Percentiles rank a stretch among this genome's conserved stretches.
These are phyloP conservation scores for Russula vinacea DNA, from an alignment of 768 basidiomycete species.

Conservation along the genomic window DNA sequence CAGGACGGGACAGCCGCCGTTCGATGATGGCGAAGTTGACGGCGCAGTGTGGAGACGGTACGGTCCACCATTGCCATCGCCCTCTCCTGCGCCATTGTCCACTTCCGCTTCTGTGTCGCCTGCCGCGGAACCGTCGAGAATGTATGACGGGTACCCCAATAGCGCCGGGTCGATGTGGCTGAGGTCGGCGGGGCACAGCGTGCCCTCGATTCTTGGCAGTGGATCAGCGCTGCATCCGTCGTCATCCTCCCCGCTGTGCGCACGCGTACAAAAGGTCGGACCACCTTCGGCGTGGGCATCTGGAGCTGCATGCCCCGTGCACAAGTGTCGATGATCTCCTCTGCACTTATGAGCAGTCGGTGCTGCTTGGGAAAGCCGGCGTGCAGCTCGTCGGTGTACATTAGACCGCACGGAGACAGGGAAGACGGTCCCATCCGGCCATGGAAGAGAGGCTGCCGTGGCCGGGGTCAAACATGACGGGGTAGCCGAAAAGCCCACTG, in stretches of 20 bases:
- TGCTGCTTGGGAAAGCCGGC: neutral
- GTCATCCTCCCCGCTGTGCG: neutral
- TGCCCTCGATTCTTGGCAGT: neutral
- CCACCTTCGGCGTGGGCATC: conserved; percentile 6
- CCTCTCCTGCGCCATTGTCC: neutral
- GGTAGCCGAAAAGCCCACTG: conserved; percentile 25
- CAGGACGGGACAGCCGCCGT: neutral
- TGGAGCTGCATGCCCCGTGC: conserved; percentile 5
- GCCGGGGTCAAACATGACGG: conserved; percentile 17
- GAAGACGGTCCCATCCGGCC: conserved; percentile 13
- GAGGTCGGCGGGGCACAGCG: neutral
- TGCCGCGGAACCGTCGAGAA: neutral
- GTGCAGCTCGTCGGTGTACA: neutral
- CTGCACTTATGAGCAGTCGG: neutral
- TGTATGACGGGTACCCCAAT: conserved; percentile 7
- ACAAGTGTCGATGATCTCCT: conserved; percentile 3
- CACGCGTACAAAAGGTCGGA: neutral
- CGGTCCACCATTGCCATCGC: neutral
- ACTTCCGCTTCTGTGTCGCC: neutral
- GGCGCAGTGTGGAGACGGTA: neutral
- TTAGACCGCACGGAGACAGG: conserved; percentile 2
- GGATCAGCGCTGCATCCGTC: neutral
- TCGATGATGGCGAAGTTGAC: neutral
- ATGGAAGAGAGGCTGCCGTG: conserved; percentile 13
- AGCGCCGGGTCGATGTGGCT: conserved; percentile 25